Conservation (phyloP, 2,329 filamentous ascomycete genomes). For the Venturia oleaginea region DNA sequence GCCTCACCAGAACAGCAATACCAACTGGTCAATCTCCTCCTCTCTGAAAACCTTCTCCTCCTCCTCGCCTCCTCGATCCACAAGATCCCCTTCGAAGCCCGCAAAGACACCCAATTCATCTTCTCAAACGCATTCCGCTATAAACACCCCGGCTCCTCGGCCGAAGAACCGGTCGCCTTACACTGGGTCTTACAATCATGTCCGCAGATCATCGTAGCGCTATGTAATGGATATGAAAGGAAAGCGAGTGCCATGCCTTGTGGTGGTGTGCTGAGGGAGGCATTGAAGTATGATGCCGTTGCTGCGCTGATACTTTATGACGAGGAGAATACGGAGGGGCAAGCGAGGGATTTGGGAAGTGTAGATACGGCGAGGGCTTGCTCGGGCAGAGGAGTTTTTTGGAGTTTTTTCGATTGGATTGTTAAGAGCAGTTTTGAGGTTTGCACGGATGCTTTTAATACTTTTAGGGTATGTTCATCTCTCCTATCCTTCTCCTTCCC, state of each 20-base stretch:
- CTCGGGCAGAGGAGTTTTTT: conserved; percentile 79
- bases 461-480: conserved; percentile 63
- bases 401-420: conserved; percentile 96
- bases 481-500: neutral
- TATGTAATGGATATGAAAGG: conserved; percentile 84
- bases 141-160: conserved; percentile 56
- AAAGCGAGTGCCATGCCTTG: conserved; percentile 88
- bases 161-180: conserved; percentile 71
- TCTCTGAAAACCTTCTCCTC: conserved; percentile 83
- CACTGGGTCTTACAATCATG: conserved; percentile 81
- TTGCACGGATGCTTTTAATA: conserved; percentile 93
- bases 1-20: conserved; percentile 80
- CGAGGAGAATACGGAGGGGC: conserved; percentile 65
- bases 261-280: conserved; percentile 79
- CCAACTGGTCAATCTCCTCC: conserved; percentile 72
- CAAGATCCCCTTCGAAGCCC: conserved; percentile 84
- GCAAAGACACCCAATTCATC: conserved; percentile 91
- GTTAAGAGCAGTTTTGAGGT: conserved; percentile 95
- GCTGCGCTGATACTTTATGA: conserved; percentile 90
- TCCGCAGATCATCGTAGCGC: conserved; percentile 76
- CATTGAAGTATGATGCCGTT: conserved; percentile 83
- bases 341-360: conserved; percentile 63
- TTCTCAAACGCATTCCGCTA: conserved; percentile 93
- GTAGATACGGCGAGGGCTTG: conserved; percentile 70
- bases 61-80: conserved; percentile 74